Conservation (phyloP, 2,329 filamentous ascomycete species). For the Didymella glomerata region DNA sequence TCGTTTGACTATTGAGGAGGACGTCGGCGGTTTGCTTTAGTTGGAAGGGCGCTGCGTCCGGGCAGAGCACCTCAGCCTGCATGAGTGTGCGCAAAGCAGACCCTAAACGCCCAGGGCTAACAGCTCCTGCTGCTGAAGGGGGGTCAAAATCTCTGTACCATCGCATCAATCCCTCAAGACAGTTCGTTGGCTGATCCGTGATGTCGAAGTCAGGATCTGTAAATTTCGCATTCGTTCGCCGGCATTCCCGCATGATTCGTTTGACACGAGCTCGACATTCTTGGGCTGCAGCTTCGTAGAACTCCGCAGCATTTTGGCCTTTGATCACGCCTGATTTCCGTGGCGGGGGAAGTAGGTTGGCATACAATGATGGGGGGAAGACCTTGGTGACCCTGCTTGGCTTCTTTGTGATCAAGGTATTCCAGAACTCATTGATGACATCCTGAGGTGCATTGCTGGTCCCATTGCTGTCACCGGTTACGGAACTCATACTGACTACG, state of each 20-base stretch:
- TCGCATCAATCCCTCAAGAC: conserved; percentile 41
- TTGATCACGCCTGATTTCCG: conserved; percentile 58
- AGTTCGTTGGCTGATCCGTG: conserved; percentile 69
- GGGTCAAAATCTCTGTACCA: conserved; percentile 57
- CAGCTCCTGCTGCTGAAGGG: conserved; percentile 56
- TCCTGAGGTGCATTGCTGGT: conserved; percentile 62
- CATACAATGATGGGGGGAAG: conserved; percentile 71
- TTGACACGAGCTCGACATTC: conserved; percentile 70
- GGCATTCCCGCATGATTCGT: conserved; percentile 68
- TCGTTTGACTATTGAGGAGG: conserved; percentile 36
- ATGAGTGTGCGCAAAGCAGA: conserved; percentile 38
- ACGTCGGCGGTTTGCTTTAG: conserved; percentile 69
- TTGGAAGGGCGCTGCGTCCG: conserved; percentile 30
- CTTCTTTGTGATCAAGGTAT: conserved; percentile 70
- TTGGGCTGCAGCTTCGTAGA: conserved; percentile 74
- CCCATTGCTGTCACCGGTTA: conserved; percentile 25
- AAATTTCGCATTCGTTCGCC: conserved; percentile 83
- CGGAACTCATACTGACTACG: conserved; percentile 27
- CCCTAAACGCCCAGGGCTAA: conserved; percentile 29
- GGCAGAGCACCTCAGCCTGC: conserved; percentile 32
- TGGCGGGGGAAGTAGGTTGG: conserved; percentile 53
- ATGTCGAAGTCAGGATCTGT: conserved; percentile 84
- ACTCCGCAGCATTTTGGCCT: conserved; percentile 69
- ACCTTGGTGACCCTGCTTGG: conserved; percentile 76
- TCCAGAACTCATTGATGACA: conserved; percentile 75